phyloP scores from a whole-genome alignment of 2,329 filamentous ascomycete genomes.

The Hypoxylon sp. region DNA sequence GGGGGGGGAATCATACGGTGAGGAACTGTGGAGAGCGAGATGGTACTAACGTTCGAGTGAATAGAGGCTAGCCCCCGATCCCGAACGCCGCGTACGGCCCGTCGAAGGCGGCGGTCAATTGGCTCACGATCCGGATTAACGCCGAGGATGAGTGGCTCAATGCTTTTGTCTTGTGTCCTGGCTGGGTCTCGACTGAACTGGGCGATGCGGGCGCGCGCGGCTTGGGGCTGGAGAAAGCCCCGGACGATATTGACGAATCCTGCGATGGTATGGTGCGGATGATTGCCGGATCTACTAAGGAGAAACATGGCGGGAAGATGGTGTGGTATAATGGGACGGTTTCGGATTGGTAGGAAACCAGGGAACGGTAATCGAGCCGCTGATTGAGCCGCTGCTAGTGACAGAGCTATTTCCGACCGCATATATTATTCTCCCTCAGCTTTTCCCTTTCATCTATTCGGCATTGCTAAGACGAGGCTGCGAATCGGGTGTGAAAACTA shows the following conservation, averaged over 20 bases:
- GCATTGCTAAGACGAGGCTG: not conserved
- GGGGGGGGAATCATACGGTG: not conserved
- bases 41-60: not conserved
- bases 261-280: conserved; percentile 34
- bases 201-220: conserved; percentile 29
- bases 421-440: not conserved
- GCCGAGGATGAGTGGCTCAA: conserved; percentile 56
- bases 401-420: not conserved
- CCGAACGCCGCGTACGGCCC: conserved; percentile 61
- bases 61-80: conserved; percentile 46
- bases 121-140: conserved; percentile 53
- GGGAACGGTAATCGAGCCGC: not conserved
- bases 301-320: conserved; percentile 37
- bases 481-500: not conserved
- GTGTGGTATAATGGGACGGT: conserved; percentile 33
- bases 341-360: not conserved
- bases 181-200: conserved; percentile 39
- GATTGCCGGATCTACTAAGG: conserved; percentile 27
- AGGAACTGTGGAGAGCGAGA: not conserved
- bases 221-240: conserved; percentile 20
- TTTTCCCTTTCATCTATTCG: not conserved
- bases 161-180: conserved; percentile 29
- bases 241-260: conserved; percentile 23
- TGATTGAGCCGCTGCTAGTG: not conserved
- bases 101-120: conserved; percentile 59